Base-by-base conservation (phyloP, 2,329 filamentous ascomycete genomes). In the Hypoxylon sp. region DNA sequence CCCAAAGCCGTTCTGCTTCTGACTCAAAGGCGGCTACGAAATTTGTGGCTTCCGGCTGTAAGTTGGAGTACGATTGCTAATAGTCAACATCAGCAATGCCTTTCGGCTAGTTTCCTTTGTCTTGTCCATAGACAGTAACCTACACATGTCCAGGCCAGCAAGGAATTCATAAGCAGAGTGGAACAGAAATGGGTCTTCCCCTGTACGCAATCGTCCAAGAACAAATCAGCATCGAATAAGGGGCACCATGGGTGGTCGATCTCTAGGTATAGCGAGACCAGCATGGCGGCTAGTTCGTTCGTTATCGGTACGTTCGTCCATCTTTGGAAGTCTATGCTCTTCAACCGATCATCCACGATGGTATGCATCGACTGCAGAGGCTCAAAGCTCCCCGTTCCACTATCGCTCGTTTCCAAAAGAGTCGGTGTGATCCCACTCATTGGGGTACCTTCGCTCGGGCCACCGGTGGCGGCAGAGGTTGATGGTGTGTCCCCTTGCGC, bases 171-270 rank as follows among this genome's bases (percentile, higher is more conserved):
- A 4, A 60, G 48, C 23, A 60, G 26, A n/a, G 40, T 8, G 4
- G 57, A 60, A 41, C 57, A 60, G 38, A 60, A 60, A 38, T 51
- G 54, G 9, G 47, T 35, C 3, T 25, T 46, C 15, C 41, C 57
- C n/a, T 48, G 17, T 12, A 53, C 16, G 20, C 51, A 55, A 11
- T 55, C 54, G 20, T 60, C 23, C 23, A 60, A 15, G 13, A 60
- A 60, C n/a, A 60, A 35, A 55, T 60, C 57, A 31, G 54, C 54
- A 35, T 60, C 57, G 19, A 60, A 60, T 25, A 60, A 15, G 15
- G 57, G 47, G 31, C 57, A 58, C 57, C 57, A 60, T 6, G 41
- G 54, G 26, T 60, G 36, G n/a, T 57, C 50, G 9, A 57, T 51
- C 26, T 60, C 57, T 2, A 60, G 45, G 36, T 60, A 58, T 5